Percentiles rank a stretch among this genome's conserved stretches.
Evolutionary conservation across 371 early-diverging fungal genomes (phyloP).

Genomic region (Enterocytospora artemiae): DNA sequence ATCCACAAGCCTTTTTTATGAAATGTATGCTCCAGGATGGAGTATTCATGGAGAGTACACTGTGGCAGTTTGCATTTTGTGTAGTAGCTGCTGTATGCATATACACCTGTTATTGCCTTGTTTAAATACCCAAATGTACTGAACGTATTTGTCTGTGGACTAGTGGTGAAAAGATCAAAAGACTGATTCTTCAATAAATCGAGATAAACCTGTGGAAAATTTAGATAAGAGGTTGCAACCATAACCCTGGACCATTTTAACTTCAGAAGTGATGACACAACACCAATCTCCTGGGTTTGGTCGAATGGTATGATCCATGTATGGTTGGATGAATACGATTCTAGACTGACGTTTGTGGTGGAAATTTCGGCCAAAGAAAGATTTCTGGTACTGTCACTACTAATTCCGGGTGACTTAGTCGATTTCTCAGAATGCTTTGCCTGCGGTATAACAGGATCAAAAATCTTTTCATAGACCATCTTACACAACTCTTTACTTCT

Average conservation of each 20-base stretch:
- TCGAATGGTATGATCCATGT: constrained; percentile 9
- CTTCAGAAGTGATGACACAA: constrained; percentile 14
- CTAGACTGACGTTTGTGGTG: not conserved
- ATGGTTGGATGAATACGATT: not conserved
- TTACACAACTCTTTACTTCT: constrained; percentile 7
- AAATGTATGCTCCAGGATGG: constrained; percentile 14
- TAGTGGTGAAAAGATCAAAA: constrained; percentile 14
- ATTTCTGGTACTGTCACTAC: not conserved
- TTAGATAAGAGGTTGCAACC: constrained; percentile 45
- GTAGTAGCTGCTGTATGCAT: constrained; percentile 25
- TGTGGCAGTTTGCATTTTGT: constrained; percentile 3
- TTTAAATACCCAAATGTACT: constrained; percentile 19
- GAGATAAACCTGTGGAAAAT: constrained; percentile 33
- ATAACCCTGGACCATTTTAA: constrained; percentile 14
- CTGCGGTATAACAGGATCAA: not conserved
- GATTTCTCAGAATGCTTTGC: not conserved
- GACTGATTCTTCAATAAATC: constrained; percentile 18
- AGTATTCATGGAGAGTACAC: constrained; percentile 19
- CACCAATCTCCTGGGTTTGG: constrained; percentile 12
- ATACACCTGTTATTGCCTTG: constrained; percentile 18
- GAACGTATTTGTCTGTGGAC: constrained; percentile 31
- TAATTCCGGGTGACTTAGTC: not conserved
- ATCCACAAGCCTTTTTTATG: constrained; percentile 51
- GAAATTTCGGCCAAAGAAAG: not conserved
- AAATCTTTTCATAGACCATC: not conserved